Percentiles rank a stretch among this genome's conserved stretches.
phyloP scores from a whole-genome alignment of 176 grass and related monocot genomes.

The Metroxylon sagu region DNA sequence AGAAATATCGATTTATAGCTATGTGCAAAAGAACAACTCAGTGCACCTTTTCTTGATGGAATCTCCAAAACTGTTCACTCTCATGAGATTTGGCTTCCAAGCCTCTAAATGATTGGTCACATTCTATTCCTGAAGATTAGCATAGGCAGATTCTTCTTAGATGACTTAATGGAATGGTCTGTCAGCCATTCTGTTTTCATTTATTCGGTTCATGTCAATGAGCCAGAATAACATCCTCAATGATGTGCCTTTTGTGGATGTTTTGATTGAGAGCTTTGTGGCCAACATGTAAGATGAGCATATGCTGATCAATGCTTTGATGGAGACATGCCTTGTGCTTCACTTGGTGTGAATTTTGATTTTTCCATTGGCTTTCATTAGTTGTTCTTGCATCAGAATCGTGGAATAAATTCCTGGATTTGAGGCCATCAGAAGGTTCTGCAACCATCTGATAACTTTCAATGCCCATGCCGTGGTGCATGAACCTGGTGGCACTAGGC shows the following conservation, averaged over 20 bases:
- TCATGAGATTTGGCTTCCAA: not conserved
- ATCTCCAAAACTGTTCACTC: too few species aligned
- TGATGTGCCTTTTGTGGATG: slow-evolving; percentile 26
- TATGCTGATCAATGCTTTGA: slow-evolving; percentile 30
- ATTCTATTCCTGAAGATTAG: slow-evolving; percentile 14
- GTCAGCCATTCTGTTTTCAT: too few species aligned
- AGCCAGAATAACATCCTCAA: slow-evolving; percentile 8
- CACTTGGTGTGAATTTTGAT: slow-evolving; percentile 34
- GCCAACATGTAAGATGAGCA: slow-evolving; percentile 38
- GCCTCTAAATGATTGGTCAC: slow-evolving; percentile 4
- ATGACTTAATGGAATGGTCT: too few species aligned
- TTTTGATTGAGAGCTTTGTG: slow-evolving; percentile 32
- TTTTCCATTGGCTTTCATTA: slow-evolving; percentile 20
- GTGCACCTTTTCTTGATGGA: too few species aligned
- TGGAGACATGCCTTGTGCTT: slow-evolving; percentile 33
- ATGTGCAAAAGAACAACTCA: too few species aligned
- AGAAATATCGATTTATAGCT: too few species aligned
- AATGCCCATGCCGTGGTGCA: slow-evolving; percentile 31
- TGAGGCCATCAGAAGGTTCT: slow-evolving; percentile 51
- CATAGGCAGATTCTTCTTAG: slow-evolving; percentile 7
- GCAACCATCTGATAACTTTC: slow-evolving; percentile 43
- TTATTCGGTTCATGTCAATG: slow-evolving; percentile 21
- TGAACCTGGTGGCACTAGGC: too few species aligned
- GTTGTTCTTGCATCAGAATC: slow-evolving; percentile 42
- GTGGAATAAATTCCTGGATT: slow-evolving; percentile 52